Conservation (phyloP, 106 monocot genomes). For the Triglochin maritima region DNA sequence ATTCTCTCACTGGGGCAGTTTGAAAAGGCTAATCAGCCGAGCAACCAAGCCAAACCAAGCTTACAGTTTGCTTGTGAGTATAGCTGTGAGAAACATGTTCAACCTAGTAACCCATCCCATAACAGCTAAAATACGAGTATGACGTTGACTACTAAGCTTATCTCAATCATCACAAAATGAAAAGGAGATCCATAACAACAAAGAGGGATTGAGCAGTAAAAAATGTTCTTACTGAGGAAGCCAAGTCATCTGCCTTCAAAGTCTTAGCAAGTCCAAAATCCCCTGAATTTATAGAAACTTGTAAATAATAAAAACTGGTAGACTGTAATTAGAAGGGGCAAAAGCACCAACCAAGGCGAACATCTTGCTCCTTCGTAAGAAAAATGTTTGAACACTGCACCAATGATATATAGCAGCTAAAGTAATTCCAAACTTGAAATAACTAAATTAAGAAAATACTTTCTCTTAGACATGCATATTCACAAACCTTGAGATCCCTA, state of each 20-base stretch:
- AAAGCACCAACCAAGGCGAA: constrained; percentile 75
- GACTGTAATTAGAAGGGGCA: neutral
- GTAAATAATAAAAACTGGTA: neutral
- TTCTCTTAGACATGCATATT: neutral
- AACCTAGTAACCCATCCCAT: no score
- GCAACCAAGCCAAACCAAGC: no score
- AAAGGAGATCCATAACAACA: neutral
- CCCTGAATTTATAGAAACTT: constrained; percentile 32
- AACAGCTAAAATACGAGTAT: no score
- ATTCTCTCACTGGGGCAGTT: no score
- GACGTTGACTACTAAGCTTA: no score
- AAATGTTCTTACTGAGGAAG: constrained; percentile 73
- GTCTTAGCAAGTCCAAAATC: constrained; percentile 99
- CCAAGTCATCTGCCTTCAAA: constrained; percentile 89
- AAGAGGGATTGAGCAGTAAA: neutral
- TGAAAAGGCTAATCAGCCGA: no score
- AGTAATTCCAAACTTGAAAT: neutral
- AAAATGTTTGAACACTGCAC: constrained; percentile 97
- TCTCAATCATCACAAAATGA: no score
- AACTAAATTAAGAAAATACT: neutral
- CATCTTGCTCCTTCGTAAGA: constrained; percentile 87
- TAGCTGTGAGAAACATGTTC: no score
- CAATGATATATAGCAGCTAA: constrained; percentile 3
- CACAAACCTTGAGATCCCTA: constrained; percentile 89
- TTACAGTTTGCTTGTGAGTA: no score